Conservation (phyloP, 352 stramenopile genomes). For the Phytophthora colocasiae region DNA sequence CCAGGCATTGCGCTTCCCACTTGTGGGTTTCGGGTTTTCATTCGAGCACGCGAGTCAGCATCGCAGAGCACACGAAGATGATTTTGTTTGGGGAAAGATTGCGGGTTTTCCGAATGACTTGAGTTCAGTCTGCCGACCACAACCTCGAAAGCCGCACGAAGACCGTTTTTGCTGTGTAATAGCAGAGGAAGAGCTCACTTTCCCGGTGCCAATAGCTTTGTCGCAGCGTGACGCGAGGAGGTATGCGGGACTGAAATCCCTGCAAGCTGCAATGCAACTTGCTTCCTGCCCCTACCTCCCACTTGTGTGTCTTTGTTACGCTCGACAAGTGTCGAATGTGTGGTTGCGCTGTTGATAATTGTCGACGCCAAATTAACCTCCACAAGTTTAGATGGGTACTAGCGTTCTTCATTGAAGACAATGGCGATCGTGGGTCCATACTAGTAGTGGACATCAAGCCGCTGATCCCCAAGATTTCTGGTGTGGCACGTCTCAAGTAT, state of each 20-base stretch:
- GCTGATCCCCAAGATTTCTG: constrained; percentile 15
- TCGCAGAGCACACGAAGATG: constrained; percentile 10
- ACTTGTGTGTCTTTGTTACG: constrained; percentile 25
- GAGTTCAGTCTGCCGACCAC: constrained; percentile 1
- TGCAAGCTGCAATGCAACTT: no score
- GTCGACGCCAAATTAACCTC: background rate
- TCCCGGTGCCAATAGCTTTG: background rate
- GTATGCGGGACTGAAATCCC: no score
- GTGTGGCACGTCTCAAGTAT: constrained; percentile 9
- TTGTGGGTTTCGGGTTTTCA: constrained; percentile 24
- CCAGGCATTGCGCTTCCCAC: constrained; percentile 8
- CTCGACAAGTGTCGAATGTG: constrained; percentile 7
- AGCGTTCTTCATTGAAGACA: constrained; percentile 21
- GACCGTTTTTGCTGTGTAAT: background rate
- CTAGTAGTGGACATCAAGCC: constrained; percentile 8
- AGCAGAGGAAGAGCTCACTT: background rate
- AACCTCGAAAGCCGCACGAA: constrained; percentile 3
- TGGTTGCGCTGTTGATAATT: background rate
- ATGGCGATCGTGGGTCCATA: constrained; percentile 16
- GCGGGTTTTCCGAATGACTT: constrained; percentile 11
- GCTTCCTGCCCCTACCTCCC: background rate
- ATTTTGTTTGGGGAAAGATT: constrained; percentile 33
- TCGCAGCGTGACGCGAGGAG: no score
- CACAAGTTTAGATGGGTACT: constrained; percentile 2
- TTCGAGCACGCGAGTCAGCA: constrained; percentile 12